Conservation (phyloP, 305 asterid genomes). For the Fraxinus dipetala region DNA sequence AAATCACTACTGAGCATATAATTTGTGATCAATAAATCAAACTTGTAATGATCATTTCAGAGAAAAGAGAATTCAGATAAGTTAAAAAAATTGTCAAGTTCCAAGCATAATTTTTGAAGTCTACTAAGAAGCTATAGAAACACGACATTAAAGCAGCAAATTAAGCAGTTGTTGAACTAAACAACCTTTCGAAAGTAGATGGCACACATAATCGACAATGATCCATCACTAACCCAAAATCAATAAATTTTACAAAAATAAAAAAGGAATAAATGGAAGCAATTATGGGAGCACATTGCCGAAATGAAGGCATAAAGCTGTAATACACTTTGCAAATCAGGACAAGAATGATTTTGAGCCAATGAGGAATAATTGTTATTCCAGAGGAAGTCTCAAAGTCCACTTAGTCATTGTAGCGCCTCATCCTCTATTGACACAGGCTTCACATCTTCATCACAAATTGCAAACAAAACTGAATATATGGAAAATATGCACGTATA, state of each 20-base stretch:
- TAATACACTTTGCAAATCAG: not conserved
- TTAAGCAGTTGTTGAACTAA: constrained; percentile 1
- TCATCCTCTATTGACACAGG: not conserved
- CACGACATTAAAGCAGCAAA: constrained; percentile 9
- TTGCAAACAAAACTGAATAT: constrained; percentile 13
- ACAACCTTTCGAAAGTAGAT: not conserved
- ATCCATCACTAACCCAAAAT: not conserved
- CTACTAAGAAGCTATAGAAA: not conserved
- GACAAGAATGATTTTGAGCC: not conserved
- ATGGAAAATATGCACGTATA: not conserved
- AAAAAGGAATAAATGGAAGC: not conserved
- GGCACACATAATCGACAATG: not conserved
- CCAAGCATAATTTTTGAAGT: not conserved
- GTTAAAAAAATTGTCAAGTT: not conserved
- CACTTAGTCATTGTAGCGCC: constrained; percentile 9
- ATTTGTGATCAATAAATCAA: not conserved
- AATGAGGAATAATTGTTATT: not conserved
- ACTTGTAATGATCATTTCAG: not conserved
- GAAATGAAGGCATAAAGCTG: not conserved
- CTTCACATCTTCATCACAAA: constrained; percentile 12
- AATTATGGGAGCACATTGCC: not conserved
- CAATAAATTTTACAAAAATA: not conserved
- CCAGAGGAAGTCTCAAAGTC: constrained; percentile 11
- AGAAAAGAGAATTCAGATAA: constrained; percentile 13
- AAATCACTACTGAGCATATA: constrained; percentile 2